phyloP scores from a whole-genome alignment of 352 stramenopile species.

The Phytophthora pistaciae region DNA sequence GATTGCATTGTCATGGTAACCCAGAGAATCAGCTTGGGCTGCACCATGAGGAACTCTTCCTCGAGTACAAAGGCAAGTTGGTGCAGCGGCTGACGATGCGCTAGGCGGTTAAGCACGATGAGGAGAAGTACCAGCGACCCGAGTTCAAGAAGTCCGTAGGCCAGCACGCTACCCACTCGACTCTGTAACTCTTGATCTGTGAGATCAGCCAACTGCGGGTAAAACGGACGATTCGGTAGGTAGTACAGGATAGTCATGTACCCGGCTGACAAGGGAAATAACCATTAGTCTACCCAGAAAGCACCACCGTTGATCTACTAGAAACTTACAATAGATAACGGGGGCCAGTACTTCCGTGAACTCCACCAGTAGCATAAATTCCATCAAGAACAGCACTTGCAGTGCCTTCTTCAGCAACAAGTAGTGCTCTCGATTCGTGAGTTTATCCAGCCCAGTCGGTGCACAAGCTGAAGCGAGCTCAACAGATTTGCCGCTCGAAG shows the following conservation, averaged over 20 bases:
- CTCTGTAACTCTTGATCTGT: not conserved
- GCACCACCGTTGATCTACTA: not conserved
- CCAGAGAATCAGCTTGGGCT: not conserved
- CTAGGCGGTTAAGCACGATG: not conserved
- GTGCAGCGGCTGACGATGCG: not conserved
- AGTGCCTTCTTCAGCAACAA: conserved; percentile 21
- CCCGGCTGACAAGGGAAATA: not conserved
- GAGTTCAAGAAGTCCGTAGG: not conserved
- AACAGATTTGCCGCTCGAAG: not conserved
- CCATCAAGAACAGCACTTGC: conserved; percentile 44
- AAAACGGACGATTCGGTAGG: conserved; percentile 41
- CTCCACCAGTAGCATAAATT: conserved; percentile 54
- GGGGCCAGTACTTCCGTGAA: conserved; percentile 47
- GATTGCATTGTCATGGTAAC: not conserved
- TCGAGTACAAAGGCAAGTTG: not conserved
- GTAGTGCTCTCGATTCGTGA: conserved; percentile 18
- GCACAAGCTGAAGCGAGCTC: not conserved
- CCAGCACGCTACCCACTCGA: not conserved
- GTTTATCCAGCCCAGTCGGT: conserved; percentile 1
- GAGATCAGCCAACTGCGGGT: conserved; percentile 29
- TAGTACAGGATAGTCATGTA: conserved; percentile 39
- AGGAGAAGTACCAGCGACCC: conserved; percentile 3
- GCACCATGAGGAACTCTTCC: not conserved
- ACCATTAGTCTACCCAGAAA: not conserved
- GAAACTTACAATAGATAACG: conserved; percentile 36